Base-by-base conservation (phyloP, 2,329 filamentous ascomycete species). In the Neofusicoccum cordaticola region DNA sequence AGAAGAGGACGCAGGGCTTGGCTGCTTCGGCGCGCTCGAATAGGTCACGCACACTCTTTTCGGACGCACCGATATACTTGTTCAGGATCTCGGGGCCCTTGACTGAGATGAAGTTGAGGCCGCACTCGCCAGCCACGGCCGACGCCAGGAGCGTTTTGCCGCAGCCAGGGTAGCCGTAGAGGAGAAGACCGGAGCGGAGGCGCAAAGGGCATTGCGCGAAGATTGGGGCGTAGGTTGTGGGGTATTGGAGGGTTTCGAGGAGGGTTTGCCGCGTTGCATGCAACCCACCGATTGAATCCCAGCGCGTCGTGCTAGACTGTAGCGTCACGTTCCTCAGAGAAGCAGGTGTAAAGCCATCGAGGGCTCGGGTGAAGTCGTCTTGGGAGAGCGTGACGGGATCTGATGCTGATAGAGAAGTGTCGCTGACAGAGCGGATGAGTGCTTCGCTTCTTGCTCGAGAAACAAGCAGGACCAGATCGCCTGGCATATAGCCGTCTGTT, bases 71-170 rank as follows among this genome's bases (percentile, higher is more conserved):
- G 66, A 99, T 99, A 77, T 99, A 99, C 79, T 99, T 99, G 83
- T 99, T 99, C 63, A 99, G 81, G 66, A 99, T 98, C 77, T 99
- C 96, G 0, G 95, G 95, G 0, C 95, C 95, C 80, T 99, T 99
- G 73, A 99, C 95, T 45, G 90, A 93, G 77, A 99, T 99, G 78
- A 99, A 99, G 78, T 99, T 99, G 66, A 99, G 87, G 0, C 94
- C 94, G 73, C 94, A 98, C 80, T 99, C 95, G 64, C 94, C 94
- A 12, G 96, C 95, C n/a, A 99, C 94, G 0, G 95, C 95, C 65
- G 92, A 96, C 19, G 96, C 95, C 9, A 99, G 86, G 8, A 99
- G 84, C 0, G 95, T 99, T 80, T 99, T 99, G 67, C 96, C 96
- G 73, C 95, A 98, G 2, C 95, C 95, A 0, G 95, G 95, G 72